Percentiles rank a stretch among this genome's conserved stretches.
These are phyloP conservation scores for Penstemon newberryi DNA, from an alignment of 257 asterid genomes.

Conservation along the genomic window DNA sequence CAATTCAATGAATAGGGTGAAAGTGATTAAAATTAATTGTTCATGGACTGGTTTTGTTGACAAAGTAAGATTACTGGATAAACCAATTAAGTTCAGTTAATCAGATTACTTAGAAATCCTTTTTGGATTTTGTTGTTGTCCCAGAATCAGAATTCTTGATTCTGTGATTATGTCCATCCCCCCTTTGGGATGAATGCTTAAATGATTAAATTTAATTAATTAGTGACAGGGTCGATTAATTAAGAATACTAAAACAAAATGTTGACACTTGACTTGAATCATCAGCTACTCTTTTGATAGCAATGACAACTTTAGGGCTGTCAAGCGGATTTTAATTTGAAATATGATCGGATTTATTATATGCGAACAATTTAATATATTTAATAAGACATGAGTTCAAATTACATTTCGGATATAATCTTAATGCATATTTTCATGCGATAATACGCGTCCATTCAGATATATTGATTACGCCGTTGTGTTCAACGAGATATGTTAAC, in stretches of 20 bases:
- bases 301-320: too few species aligned
- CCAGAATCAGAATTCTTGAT: slow-evolving; percentile 27
- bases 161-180: slow-evolving; percentile 30
- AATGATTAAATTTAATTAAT: slow-evolving; percentile 11
- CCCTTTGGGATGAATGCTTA: not conserved
- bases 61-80: slow-evolving; percentile 14
- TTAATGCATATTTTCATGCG: too few species aligned
- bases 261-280: not conserved
- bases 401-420: too few species aligned
- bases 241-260: not conserved
- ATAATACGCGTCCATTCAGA: too few species aligned
- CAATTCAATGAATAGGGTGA: slow-evolving; percentile 26
- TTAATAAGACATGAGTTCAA: too few species aligned
- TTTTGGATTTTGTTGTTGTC: slow-evolving; percentile 38
- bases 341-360: too few species aligned
- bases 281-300: not conserved
- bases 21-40: slow-evolving; percentile 15
- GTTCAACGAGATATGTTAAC: too few species aligned
- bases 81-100: slow-evolving; percentile 39
- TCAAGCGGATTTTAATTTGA: too few species aligned
- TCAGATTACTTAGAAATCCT: slow-evolving; percentile 34
- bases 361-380: too few species aligned
- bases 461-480: too few species aligned
- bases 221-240: not conserved
- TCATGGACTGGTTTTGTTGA: slow-evolving; percentile 10